Evolutionary conservation across 2,329 filamentous ascomycete species (phyloP), one percentile per base, ranked within the genome.

Genomic region (Pseudohalonectria lignicola): DNA sequence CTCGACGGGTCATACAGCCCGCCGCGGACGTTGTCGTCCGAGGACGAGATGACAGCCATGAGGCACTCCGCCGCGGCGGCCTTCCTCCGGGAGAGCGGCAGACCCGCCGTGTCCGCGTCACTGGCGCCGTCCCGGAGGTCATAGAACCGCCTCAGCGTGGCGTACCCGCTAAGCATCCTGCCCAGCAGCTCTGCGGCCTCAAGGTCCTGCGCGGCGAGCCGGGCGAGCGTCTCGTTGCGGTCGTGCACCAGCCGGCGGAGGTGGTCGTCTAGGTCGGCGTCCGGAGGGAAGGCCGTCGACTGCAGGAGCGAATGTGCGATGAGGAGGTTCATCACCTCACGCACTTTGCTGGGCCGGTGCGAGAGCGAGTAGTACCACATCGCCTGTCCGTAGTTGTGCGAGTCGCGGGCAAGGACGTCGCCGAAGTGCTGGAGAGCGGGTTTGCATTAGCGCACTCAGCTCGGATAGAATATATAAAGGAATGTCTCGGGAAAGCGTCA

Each of bases 311-410:
- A 94, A 55, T 87, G 83, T 2, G 86, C 86, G 48, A 87, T 90
- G 37, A 96, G 76, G 3, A 92, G 74, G 53, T 93, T 85, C 31
- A 94, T 71, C 16, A 94, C 83, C 45, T 87, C 79, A 50, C 85
- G 85, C 37, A 95, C 80, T 58, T 90, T 93, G 45, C 73, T 68
- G 2, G 76, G 65, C 19, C 80, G 76, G 52, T 93, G 87, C 3
- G 87, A 84, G 11, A 93, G 76, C 18, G 90, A 83, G 55, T 92
- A 96, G 64, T 93, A 95, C 62, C 92, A 80, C 16, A 96, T 70
- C 1, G 86, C 85, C 46, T 90, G 78, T 39, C 90, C 90, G 48
- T 90, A 95, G 39, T 82, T 75, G 49, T 85, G 76, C 1, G 82
- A 82, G 31, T 76, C 74, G 42, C 78, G 71, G 10, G 79, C 76